Conservation (phyloP, 2,329 filamentous ascomycete genomes). For the Fusarium lateritium region DNA sequence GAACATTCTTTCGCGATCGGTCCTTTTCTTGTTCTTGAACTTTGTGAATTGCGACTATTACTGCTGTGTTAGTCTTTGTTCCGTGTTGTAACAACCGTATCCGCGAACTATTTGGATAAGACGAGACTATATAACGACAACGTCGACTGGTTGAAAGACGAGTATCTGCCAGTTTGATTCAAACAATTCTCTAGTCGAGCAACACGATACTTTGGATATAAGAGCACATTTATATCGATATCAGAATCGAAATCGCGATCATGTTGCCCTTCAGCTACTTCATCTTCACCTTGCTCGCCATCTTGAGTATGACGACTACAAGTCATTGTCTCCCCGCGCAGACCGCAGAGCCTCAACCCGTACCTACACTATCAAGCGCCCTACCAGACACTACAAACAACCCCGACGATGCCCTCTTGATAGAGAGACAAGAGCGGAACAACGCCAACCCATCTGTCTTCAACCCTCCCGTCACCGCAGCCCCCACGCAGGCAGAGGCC, state of each 20-base stretch:
- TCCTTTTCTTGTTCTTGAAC: conserved; percentile 1
- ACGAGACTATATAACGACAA: conserved; percentile 30
- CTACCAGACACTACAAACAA: conserved; percentile 17
- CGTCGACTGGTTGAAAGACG: conserved; percentile 1
- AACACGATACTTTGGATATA: neutral
- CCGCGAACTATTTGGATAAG: neutral
- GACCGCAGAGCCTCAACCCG: conserved; percentile 24
- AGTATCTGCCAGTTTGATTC: neutral
- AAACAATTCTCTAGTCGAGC: neutral
- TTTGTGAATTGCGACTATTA: conserved; percentile 16
- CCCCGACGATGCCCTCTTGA: conserved; percentile 10
- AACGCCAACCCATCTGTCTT: conserved; percentile 46
- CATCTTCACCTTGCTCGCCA: conserved; percentile 16
- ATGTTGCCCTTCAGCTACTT: conserved; percentile 19
- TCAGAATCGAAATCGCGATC: neutral
- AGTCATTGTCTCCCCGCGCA: conserved; percentile 33
- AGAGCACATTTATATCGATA: neutral
- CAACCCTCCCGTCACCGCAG: conserved; percentile 52
- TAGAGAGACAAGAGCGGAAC: conserved; percentile 31
- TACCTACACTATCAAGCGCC: conserved; percentile 13
- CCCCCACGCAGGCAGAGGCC: conserved; percentile 50
- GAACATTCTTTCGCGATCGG: neutral
- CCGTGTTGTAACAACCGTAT: neutral
- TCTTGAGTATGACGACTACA: conserved; percentile 21
- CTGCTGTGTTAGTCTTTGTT: conserved; percentile 36